A percentile compares a stretch with the other conserved stretches of the same genome.
Evolutionary conservation across 108 stramenopile genomes (phyloP).

Genomic region (Nannochloropsis gaditana): DNA sequence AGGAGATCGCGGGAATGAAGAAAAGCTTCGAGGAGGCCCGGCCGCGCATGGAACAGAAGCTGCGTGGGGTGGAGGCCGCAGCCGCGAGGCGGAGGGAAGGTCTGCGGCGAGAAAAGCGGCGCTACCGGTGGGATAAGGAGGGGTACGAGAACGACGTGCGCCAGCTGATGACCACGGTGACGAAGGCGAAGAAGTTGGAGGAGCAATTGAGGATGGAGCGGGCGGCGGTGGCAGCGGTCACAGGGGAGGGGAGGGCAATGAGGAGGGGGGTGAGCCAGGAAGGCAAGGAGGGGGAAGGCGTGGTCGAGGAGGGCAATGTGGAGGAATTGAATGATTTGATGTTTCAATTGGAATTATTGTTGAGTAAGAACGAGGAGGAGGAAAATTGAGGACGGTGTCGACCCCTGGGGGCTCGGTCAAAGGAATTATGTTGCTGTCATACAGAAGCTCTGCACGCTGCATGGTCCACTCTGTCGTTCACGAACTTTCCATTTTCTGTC

Average conservation of each 20-base stretch:
- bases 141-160: not conserved
- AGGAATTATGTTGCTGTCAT: too few relatives aligned
- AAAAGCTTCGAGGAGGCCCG: not conserved
- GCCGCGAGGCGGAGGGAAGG: not conserved
- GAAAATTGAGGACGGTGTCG: not conserved
- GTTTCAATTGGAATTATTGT: not conserved
- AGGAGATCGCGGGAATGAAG: not conserved
- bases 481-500: too few relatives aligned
- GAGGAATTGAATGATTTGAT: not conserved
- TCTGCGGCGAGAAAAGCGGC: not conserved
- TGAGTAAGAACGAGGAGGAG: not conserved
- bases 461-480: too few relatives aligned
- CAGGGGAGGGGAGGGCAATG: not conserved
- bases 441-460: too few relatives aligned
- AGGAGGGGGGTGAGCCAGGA: not conserved
- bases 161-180: not conserved
- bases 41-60: not conserved
- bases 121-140: not conserved
- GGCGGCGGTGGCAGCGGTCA: not conserved
- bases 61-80: not conserved
- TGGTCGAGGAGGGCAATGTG: not conserved
- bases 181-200: not conserved
- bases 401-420: too few relatives aligned
- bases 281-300: not conserved
- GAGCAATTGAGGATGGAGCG: not conserved